A percentile compares a stretch with the other conserved stretches of the same genome.
Evolutionary conservation across 2,329 filamentous ascomycete genomes (phyloP).

Genomic region (Paramyrothecium sp.): DNA sequence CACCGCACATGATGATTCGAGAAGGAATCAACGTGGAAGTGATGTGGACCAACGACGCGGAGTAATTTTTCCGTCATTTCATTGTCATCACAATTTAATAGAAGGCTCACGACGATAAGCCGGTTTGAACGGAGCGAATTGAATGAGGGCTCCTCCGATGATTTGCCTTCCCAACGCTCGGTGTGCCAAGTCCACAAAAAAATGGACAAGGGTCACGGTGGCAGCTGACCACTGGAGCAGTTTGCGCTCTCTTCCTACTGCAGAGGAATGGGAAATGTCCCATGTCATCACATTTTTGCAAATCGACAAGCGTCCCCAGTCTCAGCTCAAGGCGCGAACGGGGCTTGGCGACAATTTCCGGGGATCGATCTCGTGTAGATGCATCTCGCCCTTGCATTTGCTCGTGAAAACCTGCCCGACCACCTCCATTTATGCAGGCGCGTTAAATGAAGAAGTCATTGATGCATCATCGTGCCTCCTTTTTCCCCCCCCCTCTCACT

Average conservation of each 20-base stretch:
- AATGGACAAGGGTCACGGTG: not conserved
- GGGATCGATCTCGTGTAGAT: constrained; percentile 1
- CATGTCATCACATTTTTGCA: not conserved
- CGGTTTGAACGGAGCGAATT: not conserved
- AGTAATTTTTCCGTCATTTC: not conserved
- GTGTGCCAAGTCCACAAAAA: not conserved
- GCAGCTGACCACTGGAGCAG: not conserved
- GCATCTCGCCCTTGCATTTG: not conserved
- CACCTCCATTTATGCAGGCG: not conserved
- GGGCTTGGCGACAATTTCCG: constrained; percentile 1
- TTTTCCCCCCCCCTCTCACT: no score
- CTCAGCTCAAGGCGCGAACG: not conserved
- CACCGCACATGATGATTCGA: no score
- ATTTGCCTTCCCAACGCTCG: no score
- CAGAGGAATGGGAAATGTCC: not conserved
- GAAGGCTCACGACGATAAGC: not conserved
- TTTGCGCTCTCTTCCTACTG: not conserved
- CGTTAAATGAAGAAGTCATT: no score
- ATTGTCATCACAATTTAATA: not conserved
- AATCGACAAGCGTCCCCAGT: not conserved
- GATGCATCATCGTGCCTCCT: no score
- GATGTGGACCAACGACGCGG: no score
- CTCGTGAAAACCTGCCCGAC: no score
- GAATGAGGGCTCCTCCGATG: no score
- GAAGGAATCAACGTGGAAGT: no score